Evolutionary conservation across 1,139 yeast species (phyloP).

Genomic region (Protomyces gravidus): DNA sequence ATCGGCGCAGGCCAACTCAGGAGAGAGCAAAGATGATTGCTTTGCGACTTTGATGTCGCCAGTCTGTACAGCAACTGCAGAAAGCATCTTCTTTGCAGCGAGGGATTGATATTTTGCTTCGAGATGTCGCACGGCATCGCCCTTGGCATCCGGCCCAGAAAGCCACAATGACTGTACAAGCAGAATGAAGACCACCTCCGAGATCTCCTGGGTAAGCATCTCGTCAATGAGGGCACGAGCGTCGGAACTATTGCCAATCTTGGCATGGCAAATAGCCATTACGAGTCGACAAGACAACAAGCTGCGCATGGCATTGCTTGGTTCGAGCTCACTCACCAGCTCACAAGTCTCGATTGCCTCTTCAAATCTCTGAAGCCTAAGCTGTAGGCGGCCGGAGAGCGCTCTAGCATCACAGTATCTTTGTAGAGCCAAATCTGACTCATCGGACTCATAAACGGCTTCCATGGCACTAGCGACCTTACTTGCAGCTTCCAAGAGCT

Average conservation of each 20-base stretch:
- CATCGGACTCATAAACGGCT: conserved; percentile 11
- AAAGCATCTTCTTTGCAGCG: no score
- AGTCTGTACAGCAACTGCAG: no score
- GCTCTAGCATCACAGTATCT: conserved; percentile 49
- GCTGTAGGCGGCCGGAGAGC: conserved; percentile 63
- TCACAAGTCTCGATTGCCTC: conserved; percentile 61
- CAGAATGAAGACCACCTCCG: background rate
- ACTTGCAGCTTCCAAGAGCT: background rate
- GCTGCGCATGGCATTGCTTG: conserved; percentile 4
- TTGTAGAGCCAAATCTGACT: conserved; percentile 4
- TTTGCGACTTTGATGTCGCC: no score
- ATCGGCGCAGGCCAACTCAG: no score
- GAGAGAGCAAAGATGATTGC: no score
- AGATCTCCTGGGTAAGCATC: background rate
- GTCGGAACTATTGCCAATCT: background rate
- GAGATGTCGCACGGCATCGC: no score
- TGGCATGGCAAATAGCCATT: background rate
- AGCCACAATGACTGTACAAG: background rate
- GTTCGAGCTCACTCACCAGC: conserved; percentile 50
- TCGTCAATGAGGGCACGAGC: conserved; percentile 4
- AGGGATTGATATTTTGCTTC: no score
- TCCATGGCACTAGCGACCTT: conserved; percentile 1
- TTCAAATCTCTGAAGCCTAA: conserved; percentile 57
- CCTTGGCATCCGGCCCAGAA: no score
- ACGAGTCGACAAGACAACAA: conserved; percentile 8